Conservation (phyloP, 2,329 filamentous ascomycete species). For the Fusarium sp. region DNA sequence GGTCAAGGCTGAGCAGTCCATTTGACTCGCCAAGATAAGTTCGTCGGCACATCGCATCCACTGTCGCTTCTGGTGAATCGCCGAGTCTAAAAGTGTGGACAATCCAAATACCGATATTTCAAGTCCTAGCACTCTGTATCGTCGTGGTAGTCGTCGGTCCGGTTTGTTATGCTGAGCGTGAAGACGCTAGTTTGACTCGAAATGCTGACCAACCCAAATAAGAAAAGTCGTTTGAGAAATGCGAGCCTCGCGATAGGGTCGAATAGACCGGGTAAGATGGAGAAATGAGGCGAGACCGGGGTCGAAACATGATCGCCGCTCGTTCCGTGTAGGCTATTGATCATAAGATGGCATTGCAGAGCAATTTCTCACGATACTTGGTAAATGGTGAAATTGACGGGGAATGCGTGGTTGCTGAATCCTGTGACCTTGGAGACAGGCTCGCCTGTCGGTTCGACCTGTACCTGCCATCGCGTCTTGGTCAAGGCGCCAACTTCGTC, state of each 20-base stretch:
- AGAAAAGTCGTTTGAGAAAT: conserved; percentile 34
- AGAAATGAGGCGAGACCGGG: conserved; percentile 34
- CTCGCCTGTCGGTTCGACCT: conserved; percentile 54
- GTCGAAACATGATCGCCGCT: conserved; percentile 23
- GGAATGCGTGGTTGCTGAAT: conserved; percentile 46
- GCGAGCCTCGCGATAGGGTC: conserved; percentile 33
- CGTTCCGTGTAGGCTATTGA: conserved; percentile 10
- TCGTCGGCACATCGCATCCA: conserved; percentile 7
- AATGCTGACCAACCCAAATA: conserved; percentile 30
- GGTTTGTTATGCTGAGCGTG: conserved; percentile 13
- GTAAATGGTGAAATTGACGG: conserved; percentile 54
- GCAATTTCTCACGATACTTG: conserved; percentile 50
- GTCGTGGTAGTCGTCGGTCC: conserved; percentile 26
- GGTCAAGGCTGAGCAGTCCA: conserved; percentile 1
- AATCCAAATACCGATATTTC: conserved; percentile 2
- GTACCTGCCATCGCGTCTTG: conserved; percentile 63
- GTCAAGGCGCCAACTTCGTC: conserved; percentile 64
- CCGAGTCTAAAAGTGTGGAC: conserved; percentile 16
- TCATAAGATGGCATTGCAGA: conserved; percentile 1
- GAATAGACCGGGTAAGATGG: conserved; percentile 16
- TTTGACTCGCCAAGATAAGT: not conserved
- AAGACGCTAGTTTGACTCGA: conserved; percentile 38
- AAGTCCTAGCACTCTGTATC: conserved; percentile 14
- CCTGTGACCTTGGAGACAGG: conserved; percentile 44
- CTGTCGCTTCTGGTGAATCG: not conserved